Conservation (phyloP, 306 rosid genomes). For the Citrullus colocynthis region DNA sequence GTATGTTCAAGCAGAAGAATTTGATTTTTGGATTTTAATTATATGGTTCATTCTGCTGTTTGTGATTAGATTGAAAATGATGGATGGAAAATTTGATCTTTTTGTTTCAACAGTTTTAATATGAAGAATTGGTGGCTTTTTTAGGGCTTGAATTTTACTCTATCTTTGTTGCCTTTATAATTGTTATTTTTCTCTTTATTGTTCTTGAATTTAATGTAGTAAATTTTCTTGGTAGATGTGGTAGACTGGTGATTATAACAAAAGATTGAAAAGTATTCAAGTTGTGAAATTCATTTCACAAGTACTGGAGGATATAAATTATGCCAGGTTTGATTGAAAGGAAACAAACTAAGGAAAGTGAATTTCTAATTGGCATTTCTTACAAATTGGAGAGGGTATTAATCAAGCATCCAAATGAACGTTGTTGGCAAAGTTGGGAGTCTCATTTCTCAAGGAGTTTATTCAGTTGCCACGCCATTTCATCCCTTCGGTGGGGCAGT, state of each 20-base stretch:
- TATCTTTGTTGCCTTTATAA: not conserved
- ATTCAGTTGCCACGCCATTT: conserved; percentile 90
- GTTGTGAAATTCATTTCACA: conserved; percentile 1
- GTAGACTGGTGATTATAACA: conserved; percentile 17
- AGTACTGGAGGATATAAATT: conserved; percentile 17
- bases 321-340: conserved; percentile 13
- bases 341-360: conserved; percentile 18
- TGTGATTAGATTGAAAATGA: not conserved
- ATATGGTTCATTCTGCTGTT: not conserved
- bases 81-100: not conserved
- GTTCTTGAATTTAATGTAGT: not conserved
- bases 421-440: conserved; percentile 88
- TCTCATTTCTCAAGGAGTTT: conserved; percentile 76
- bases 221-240: conserved; percentile 24
- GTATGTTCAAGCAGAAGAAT: not conserved
- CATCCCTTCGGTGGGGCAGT: conserved; percentile 99
- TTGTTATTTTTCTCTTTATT: not conserved
- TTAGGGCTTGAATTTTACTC: conserved; percentile 4
- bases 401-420: conserved; percentile 44
- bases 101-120: not conserved
- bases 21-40: not conserved
- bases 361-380: conserved; percentile 13
- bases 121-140: not conserved
- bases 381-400: conserved; percentile 18
- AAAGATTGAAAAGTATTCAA: conserved; percentile 8